phyloP scores from a whole-genome alignment of 1,284 basidiomycete genomes.

The Stereum hirsutum region DNA sequence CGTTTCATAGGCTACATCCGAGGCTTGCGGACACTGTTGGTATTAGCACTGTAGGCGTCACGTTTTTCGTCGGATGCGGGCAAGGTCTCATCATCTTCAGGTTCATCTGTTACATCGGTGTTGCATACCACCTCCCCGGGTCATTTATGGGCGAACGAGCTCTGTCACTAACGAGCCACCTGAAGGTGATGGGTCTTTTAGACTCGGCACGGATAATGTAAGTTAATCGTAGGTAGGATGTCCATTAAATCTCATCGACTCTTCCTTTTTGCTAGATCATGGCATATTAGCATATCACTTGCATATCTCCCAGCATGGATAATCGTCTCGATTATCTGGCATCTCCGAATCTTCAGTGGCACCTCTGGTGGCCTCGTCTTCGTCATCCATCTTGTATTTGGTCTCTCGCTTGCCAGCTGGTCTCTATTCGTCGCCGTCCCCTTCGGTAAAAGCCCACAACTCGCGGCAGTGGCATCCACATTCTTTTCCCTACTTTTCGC shows the following conservation, averaged over 20 bases:
- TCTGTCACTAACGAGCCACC: constrained; percentile 48
- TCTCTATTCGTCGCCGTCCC: constrained; percentile 60
- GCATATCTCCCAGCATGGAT: constrained; percentile 63
- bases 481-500: constrained; percentile 58
- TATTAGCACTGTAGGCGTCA: constrained; percentile 52
- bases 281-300: constrained; percentile 49
- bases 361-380: constrained; percentile 57
- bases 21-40: constrained; percentile 52
- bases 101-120: constrained; percentile 59
- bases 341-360: constrained; percentile 50
- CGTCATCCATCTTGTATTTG: constrained; percentile 56
- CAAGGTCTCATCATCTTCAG: constrained; percentile 23
- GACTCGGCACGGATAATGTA: constrained; percentile 59
- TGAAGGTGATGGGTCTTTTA: constrained; percentile 67
- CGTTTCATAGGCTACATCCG: constrained; percentile 43
- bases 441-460: constrained; percentile 65
- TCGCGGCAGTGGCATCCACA: constrained; percentile 61
- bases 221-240: constrained; percentile 11
- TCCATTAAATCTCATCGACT: not conserved
- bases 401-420: constrained; percentile 60
- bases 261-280: constrained; percentile 36
- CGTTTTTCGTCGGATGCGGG: no score
- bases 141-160: constrained; percentile 56
- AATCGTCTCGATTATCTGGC: constrained; percentile 54
- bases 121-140: constrained; percentile 67